Conservation (phyloP, 306 rosid species). For the Rosa chinensis region DNA sequence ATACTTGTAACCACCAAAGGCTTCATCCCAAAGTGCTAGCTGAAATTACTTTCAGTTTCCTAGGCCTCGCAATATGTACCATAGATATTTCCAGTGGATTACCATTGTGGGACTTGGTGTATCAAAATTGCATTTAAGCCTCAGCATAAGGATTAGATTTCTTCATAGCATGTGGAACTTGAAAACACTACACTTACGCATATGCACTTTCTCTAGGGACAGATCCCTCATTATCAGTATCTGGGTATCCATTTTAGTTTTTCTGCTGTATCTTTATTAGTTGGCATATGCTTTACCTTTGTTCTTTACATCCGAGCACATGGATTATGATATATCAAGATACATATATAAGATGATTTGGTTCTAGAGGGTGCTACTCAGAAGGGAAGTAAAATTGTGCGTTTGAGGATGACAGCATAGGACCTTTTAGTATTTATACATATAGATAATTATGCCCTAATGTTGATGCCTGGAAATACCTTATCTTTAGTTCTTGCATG, state of each 20-base stretch:
- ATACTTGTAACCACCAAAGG: background rate
- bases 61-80: background rate
- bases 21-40: background rate
- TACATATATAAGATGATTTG: background rate
- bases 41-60: background rate
- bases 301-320: background rate
- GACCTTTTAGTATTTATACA: background rate
- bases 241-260: conserved; percentile 4
- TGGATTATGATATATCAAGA: background rate
- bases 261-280: background rate
- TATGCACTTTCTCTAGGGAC: background rate
- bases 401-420: background rate
- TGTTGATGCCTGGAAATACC: background rate
- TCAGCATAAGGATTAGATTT: background rate
- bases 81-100: background rate
- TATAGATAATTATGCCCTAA: background rate
- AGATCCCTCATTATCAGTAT: background rate
- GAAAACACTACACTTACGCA: background rate
- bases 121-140: background rate
- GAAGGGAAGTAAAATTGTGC: background rate
- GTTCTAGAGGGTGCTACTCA: background rate
- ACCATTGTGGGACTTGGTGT: background rate
- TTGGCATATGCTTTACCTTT: background rate
- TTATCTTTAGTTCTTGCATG: background rate
- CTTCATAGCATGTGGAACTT: background rate